Conservation (phyloP, 2,329 filamentous ascomycete genomes). For the Colletotrichum sojae region DNA sequence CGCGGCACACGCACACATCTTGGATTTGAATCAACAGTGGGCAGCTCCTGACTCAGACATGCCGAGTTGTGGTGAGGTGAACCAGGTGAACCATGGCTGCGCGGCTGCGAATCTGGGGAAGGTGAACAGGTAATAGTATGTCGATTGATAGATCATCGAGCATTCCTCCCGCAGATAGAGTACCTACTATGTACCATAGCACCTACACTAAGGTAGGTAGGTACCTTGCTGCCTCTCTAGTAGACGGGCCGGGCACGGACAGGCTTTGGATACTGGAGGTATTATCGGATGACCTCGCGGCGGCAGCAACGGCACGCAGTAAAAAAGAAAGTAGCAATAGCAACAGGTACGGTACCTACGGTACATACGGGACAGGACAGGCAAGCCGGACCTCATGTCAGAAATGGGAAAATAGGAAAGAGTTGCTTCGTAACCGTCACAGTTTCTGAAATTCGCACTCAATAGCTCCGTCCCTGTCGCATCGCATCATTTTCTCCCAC, state of each 20-base stretch:
- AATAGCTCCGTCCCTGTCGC: neutral
- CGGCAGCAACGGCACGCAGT: neutral
- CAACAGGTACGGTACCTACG: neutral
- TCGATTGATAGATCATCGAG: neutral
- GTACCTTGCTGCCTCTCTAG: no score
- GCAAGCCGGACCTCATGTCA: no score
- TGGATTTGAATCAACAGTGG: conserved; percentile 14
- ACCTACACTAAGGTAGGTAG: no score
- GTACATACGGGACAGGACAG: no score
- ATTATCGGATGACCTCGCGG: conserved; percentile 15
- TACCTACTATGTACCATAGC: no score
- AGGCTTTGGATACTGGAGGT: no score
- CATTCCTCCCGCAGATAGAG: neutral
- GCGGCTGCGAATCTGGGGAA: conserved; percentile 31
- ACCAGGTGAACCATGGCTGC: conserved; percentile 18
- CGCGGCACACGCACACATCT: conserved; percentile 1
- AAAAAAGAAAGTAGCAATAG: neutral
- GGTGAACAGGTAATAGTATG: neutral
- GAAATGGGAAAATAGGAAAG: no score
- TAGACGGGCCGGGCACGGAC: neutral
- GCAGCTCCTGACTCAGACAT: conserved; percentile 34
- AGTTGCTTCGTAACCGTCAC: no score
- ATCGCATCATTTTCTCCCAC: conserved; percentile 9
- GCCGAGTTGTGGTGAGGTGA: neutral
- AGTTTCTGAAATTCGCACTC: no score